Base-by-base conservation (phyloP, 2,329 filamentous ascomycete species). In the Huntiella decipiens region DNA sequence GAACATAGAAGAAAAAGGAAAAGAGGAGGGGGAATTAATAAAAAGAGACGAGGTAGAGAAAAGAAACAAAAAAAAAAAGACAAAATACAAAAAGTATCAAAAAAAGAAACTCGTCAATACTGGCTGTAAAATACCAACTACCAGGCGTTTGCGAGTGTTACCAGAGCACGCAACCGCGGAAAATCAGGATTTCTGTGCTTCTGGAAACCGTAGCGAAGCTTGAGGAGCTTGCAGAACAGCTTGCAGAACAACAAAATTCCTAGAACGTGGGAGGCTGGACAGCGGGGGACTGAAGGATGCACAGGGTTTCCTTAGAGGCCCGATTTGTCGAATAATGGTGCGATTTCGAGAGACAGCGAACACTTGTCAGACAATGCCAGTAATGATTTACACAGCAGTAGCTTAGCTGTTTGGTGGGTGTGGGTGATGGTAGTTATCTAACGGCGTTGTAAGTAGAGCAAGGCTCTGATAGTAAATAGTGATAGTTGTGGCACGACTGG, bases 51-150 rank as follows among this genome's bases (percentile, higher is more conserved):
- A 47, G 32, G 7, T 7, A 38, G 40, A 43, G n/a, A 31, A 15
- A 32, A 37, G 32, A 44, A 38, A 22, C 3, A 34, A 47, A 22
- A 32, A 47, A 22, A 32, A 28, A 33, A 17, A 4, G 3, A 40
- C 8, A 15, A 28, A 34, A 46, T n/a, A 17, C 12, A 46, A 15
- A 11, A 38, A 42, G 17, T 11, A 34, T 22, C 13, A 5, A 43
- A 33, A 33, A 48, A 35, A 48, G n/a, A 40, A 16, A 31, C 38
- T 32, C 17, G 13, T 13, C 38, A 49, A 13, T 33, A 7, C 34
- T 33, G 10, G 16, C n/a, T 10, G 35, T 31, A 43, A 28, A 12
- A 43, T 33, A 13, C 16, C 39, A 19, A 8, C 28, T 13, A 31
- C 16, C 19, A 22, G 15, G 22, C 22, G n/a, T 12, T 39, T 28